Conservation (phyloP, 805 yeast species). For the Ogataea trehalophila region DNA sequence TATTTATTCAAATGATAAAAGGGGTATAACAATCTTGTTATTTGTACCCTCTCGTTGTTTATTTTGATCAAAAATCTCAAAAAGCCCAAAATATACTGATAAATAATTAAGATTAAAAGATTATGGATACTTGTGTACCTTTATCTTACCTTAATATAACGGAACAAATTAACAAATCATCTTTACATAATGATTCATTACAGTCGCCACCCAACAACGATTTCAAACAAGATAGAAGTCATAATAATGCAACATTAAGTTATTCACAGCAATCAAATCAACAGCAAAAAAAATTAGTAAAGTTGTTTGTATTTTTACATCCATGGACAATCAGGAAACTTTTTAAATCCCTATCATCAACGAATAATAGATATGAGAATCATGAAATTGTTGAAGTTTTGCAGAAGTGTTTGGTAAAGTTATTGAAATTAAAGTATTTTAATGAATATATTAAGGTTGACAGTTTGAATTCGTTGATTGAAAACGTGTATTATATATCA, state of each 20-base stretch:
- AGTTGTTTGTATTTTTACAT: background rate
- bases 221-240: too few relatives aligned
- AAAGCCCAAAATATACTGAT: too few relatives aligned
- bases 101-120: background rate
- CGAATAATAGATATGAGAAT: background rate
- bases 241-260: too few relatives aligned
- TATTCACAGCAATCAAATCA: too few relatives aligned
- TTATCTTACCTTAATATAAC: background rate
- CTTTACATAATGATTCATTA: too few relatives aligned
- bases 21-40: background rate
- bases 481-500: background rate
- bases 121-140: background rate
- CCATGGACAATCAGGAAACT: too few relatives aligned
- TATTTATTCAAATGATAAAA: background rate
- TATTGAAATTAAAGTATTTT: background rate
- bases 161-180: background rate
- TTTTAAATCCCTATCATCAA: background rate
- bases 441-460: background rate
- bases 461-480: background rate
- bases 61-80: too few relatives aligned
- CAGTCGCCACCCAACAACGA: too few relatives aligned
- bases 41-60: background rate
- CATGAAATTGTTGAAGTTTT: background rate
- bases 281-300: background rate
- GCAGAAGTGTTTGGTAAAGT: background rate